Base-by-base conservation (phyloP, 306 rosid species). In the Vicia faba region DNA sequence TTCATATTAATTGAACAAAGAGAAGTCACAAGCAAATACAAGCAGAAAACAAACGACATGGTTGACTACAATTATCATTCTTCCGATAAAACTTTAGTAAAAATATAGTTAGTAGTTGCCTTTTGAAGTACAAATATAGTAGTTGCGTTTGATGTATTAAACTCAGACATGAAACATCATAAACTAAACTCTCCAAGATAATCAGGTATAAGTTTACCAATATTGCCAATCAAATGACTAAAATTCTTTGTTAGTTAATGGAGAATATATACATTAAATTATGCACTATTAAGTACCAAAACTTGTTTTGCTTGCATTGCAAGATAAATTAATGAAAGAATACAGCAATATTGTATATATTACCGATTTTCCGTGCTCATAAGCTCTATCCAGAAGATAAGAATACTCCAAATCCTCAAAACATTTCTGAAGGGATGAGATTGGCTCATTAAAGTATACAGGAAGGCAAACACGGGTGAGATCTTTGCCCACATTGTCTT, bases 401-500 rank as follows among this genome's bases (percentile, higher is more conserved):
- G 99, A 93, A 78, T 90, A 90, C 80, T 93, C 99, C 74, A 93
- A 48, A 87, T 90, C 99, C 81, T 93, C 99, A 39, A 83, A 93
- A 78, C 99, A 90, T 74, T 93, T 93, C 72, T 93, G 97, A 74
- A 93, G 99, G 56, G 99, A 90, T 20, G 99, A 93, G 73, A 90
- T 88, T 16, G 99, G 99, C 80, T 93, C 99, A 45, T 93, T 93
- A 61, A 93, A 93, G 82, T 90, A 93, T n/a, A 90, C 99, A 61
- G 99, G 99, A 64, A 93, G 99, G 66, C 99, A 93, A 69, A 93
- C 96, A 28, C 95, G 81, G 9, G 97, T 80, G 61, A 93, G 97
- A 84, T 93, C 99, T 84, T 93, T 93, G 60, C 99, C 97, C 76
- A 90, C 99, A 57, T 90, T 93, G 83, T 93, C 99, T 81, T 93